Evolutionary conservation across 805 yeast species (phyloP), one percentile per base, ranked within the genome.

Genomic region (Scheffersomyces stipitis): DNA sequence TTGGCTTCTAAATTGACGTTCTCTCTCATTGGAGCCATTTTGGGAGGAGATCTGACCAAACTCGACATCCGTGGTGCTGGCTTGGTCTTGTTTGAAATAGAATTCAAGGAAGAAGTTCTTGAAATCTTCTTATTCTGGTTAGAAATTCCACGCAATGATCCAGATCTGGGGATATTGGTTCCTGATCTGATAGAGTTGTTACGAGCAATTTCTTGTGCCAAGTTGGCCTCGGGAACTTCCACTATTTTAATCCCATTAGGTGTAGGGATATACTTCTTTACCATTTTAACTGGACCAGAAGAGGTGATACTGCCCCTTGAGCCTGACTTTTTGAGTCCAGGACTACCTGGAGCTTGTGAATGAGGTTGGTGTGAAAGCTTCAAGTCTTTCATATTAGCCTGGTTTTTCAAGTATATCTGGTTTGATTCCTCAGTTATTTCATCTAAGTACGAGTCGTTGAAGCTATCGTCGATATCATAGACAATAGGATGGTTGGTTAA

Each of bases 191-290:
- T 58, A 9, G 71, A 65, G 44, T 69, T 69, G 35, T 58, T 55
- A 33, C 74, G 49, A 1, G 67, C 64, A 12, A 69, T 54, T 37
- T 68, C 72, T 40, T 59, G 53, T 33, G 64, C 54, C 39, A 62
- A 52, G 26, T 56, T 49, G 9, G 71, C 73, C 38, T 64, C 72
- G 0, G 88, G 86, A 3, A 84, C 89, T 47, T 84, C 90, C 4
- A 84, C 66, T 7, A 82, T 70, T 33, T 81, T 75, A 37, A 84
- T 68, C 10, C 93, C 93, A 48, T 77, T 71, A 3, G 86, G 80
- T 2, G 88, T 81, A 2, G 93, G 91, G 31, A 84, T 71, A 61
- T 83, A 84, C 44, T 78, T 81, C 46, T 80, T 82, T 7, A 83
- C 74, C 62, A 75, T 81, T 37, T 65, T 74, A 10, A 51, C 58